Base-by-base conservation (phyloP, 148 eudicot genomes). In the Oxyria digyna region DNA sequence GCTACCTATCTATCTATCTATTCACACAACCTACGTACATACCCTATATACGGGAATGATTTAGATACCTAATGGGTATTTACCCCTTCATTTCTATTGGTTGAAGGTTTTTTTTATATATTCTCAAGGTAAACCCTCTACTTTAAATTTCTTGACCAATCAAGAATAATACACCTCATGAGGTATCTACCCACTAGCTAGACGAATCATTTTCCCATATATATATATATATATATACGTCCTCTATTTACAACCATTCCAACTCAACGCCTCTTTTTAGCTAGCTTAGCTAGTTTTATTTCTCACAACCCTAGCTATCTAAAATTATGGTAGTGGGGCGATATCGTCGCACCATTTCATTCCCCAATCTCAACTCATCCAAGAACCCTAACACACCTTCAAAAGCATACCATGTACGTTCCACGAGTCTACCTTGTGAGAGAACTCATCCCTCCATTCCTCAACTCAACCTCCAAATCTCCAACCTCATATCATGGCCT, bases 281-380 rank as follows among this genome's bases (percentile, higher is more conserved):
- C 57, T 49, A 49, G 57, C 57, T 17, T 49, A 20, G 57, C 26
- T 49, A 38, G 41, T 38, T 38, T 38, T 10, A 38, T 43, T 15
- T 15, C 48, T 43, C 4, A 0, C 0, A 46, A 46, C 52, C 18
- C 6, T 1, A 63, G 76, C 79, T 42, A 15, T 1, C n/a, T 59
- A 31, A 3, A 59, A 29, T 6, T 27, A 76, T 72, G 69, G 76
- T 80, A 74, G 88, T 85, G 66, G 81, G 87, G 26, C 75, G 81
- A 69, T 92, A 80, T 64, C 78, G 89, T 7, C 82, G 97, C 14
- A 89, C 96, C 2, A 86, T 89, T 48, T 89, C 97, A 23, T 92
- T 87, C 69, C 91, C 97, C 7, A 83, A 84, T 81, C 85, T 59
- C 15, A 71, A 70, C 24, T 79, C 77, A 1, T 21, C 77, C 1